A percentile compares a stretch with the other conserved stretches of the same genome.
These are phyloP conservation scores for Trypanosoma lewisi DNA, from an alignment of 208 protist genomes.

Conservation along the genomic window DNA sequence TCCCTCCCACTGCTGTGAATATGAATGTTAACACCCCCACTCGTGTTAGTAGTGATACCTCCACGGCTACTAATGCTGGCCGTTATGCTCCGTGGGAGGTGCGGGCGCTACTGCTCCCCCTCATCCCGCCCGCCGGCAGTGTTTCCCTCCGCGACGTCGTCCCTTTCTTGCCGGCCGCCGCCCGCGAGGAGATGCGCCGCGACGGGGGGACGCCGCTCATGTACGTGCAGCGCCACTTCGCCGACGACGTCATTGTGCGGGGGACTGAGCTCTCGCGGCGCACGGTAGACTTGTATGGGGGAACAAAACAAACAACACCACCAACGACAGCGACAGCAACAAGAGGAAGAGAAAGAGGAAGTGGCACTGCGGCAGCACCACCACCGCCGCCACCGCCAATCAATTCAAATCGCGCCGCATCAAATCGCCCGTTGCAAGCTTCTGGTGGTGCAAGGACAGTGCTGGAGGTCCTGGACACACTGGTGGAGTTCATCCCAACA, in stretches of 20 bases:
- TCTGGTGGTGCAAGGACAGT: constrained; percentile 25
- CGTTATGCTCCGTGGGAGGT: constrained; percentile 65
- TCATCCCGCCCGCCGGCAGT: constrained; percentile 30
- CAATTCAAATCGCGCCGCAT: not conserved
- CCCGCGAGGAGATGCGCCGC: constrained; percentile 33
- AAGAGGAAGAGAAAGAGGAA: not conserved
- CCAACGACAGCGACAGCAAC: not conserved
- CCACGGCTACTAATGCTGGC: not conserved
- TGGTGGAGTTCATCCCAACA: constrained; percentile 81
- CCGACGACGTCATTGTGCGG: constrained; percentile 25
- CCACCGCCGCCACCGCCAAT: constrained; percentile 31
- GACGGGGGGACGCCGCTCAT: constrained; percentile 19
- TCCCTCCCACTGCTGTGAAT: not conserved
- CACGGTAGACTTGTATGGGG: not conserved
- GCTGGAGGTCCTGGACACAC: constrained; percentile 53
- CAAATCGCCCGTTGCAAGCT: not conserved
- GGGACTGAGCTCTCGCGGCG: constrained; percentile 19
- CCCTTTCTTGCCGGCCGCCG: constrained; percentile 21
- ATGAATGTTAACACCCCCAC: too few relatives aligned
- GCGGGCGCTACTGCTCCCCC: constrained; percentile 41
- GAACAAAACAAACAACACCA: too few relatives aligned
- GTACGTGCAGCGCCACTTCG: constrained; percentile 29
- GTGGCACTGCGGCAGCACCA: constrained; percentile 14
- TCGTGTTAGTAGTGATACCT: too few relatives aligned
- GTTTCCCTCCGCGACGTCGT: constrained; percentile 19